Evolutionary conservation across 352 stramenopile species (phyloP).

Genomic region (Elongisporangium prolatum): DNA sequence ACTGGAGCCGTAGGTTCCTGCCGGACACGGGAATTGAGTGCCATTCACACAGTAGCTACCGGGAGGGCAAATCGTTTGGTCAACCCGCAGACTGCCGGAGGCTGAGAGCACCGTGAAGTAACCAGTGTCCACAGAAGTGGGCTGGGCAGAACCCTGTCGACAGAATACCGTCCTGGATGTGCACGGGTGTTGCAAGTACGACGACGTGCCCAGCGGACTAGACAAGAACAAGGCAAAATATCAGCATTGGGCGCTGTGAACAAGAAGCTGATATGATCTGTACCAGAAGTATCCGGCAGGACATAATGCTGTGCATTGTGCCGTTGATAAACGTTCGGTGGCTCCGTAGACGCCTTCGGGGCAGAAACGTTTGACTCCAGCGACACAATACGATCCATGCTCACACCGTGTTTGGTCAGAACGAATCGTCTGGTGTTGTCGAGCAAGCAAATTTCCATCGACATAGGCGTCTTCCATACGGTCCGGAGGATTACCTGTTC

Average conservation of each 20-base stretch:
- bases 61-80: constrained; percentile 45
- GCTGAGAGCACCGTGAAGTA: constrained; percentile 42
- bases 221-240: not conserved
- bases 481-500: constrained; percentile 2
- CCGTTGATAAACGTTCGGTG: constrained; percentile 25
- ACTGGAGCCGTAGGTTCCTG: constrained; percentile 42
- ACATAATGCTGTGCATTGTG: constrained; percentile 47
- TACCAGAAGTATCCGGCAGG: constrained; percentile 67
- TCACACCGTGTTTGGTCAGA: constrained; percentile 44
- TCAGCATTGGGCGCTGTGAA: not conserved
- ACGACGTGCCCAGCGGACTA: constrained; percentile 33
- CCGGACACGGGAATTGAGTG: constrained; percentile 41
- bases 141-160: constrained; percentile 27
- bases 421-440: constrained; percentile 34
- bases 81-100: constrained; percentile 27
- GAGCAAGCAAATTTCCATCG: constrained; percentile 25
- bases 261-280: not conserved
- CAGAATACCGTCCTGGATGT: constrained; percentile 35
- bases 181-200: constrained; percentile 35
- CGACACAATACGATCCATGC: constrained; percentile 45
- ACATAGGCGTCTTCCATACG: constrained; percentile 35
- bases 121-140: constrained; percentile 27
- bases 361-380: constrained; percentile 49
- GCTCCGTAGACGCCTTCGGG: constrained; percentile 41
- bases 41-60: constrained; percentile 63